These are phyloP conservation scores for Penicillium salamii DNA, from an alignment of 495 filamentous ascomycete species.

Conservation along the genomic window DNA sequence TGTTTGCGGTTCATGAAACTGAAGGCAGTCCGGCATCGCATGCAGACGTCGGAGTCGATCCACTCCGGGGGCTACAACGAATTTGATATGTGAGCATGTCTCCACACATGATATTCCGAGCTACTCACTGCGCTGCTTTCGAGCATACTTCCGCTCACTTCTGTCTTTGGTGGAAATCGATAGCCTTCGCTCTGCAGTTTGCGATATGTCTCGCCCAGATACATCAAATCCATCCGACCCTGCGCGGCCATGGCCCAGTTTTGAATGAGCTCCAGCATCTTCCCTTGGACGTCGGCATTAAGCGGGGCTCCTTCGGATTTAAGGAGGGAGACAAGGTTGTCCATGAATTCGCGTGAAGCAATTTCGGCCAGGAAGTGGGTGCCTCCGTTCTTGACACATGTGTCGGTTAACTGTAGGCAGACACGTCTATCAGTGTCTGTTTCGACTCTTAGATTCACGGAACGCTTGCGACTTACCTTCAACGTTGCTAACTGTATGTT, in stretches of 20 bases:
- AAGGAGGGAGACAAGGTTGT: conserved; percentile 86
- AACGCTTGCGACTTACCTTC: conserved; percentile 53
- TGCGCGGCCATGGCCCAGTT: conserved; percentile 90
- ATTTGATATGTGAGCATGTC: conserved; percentile 8
- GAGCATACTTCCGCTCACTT: conserved; percentile 89
- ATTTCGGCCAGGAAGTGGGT: conserved; percentile 95
- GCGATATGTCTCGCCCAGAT: conserved; percentile 83
- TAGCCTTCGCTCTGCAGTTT: conserved; percentile 80
- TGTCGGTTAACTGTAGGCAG: conserved; percentile 75
- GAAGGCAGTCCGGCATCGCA: conserved; percentile 93
- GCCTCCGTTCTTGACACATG: conserved; percentile 97
- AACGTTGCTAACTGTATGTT: conserved; percentile 92
- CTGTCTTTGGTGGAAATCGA: conserved; percentile 82
- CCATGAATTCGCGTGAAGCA: conserved; percentile 96
- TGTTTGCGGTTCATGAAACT: conserved; percentile 98
- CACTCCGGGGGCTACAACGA: conserved; percentile 82
- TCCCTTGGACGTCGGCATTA: conserved; percentile 80
- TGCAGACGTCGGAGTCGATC: conserved; percentile 97
- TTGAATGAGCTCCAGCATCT: conserved; percentile 91
- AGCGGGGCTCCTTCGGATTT: conserved; percentile 74
- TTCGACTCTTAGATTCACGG: neutral
- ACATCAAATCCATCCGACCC: conserved; percentile 76
- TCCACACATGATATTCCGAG: neutral
- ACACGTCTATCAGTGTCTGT: conserved; percentile 9
- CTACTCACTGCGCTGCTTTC: conserved; percentile 86